Evolutionary conservation across 2,329 filamentous ascomycete species (phyloP).

Genomic region (Arachnopeziza araneosa): DNA sequence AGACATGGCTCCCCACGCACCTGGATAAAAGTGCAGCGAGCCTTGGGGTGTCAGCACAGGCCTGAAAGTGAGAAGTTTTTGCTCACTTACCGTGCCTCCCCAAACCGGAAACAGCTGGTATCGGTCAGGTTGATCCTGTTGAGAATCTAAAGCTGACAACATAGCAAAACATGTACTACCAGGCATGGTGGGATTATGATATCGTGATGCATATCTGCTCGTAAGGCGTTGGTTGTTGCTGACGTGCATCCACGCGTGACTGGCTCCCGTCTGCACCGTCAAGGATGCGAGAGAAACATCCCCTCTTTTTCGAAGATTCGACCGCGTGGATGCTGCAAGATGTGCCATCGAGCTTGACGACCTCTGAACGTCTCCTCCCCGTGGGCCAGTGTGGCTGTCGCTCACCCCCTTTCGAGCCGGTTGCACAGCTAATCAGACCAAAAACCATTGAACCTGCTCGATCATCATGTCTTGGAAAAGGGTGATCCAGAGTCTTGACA

Average conservation of each 20-base stretch:
- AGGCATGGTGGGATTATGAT: not conserved
- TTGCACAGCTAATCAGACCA: not conserved
- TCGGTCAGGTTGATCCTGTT: not conserved
- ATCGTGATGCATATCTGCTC: constrained; percentile 6
- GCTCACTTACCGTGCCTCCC: no score
- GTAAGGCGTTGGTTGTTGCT: constrained; percentile 6
- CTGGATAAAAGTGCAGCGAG: no score
- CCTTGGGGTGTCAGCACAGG: no score
- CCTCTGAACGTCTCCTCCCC: not conserved
- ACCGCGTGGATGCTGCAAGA: not conserved
- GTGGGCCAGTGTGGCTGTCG: not conserved
- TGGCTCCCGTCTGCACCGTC: not conserved
- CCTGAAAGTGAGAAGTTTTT: no score
- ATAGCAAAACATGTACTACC: not conserved
- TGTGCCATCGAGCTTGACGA: not conserved
- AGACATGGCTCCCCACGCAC: no score
- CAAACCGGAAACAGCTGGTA: not conserved
- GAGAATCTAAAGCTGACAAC: not conserved
- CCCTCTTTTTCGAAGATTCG: not conserved
- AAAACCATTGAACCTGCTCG: not conserved
- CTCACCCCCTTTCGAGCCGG: no score
- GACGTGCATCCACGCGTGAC: not conserved
- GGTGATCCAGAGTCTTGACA: not conserved
- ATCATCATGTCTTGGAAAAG: not conserved
- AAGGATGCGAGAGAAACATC: not conserved